Evolutionary conservation across 1,284 basidiomycete species (phyloP), one percentile per base, ranked within the genome.

Genomic region (Ustilago xerochloae): DNA sequence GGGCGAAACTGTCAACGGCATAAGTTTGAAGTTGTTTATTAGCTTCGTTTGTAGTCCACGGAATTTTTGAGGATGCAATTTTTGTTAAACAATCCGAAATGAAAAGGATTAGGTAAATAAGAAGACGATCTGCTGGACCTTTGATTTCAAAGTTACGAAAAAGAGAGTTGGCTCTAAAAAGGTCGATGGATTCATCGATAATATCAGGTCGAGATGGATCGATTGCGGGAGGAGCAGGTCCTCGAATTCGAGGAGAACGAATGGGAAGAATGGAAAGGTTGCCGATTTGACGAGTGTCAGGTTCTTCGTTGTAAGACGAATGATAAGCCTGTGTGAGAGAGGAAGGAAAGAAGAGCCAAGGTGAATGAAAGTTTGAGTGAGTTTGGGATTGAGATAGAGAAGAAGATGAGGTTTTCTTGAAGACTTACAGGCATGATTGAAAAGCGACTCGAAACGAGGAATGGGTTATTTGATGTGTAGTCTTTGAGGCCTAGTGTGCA

Each of bases 111-210:
- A 99, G 90, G 85, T 99, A 91, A 87, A 99, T 99, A 81, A 99
- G 89, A n/a, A 80, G 90, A 57, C 97, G 91, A 87, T 99, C 97
- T 48, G 95, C 96, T 54, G 93, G 91, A 26, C 97, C 82, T 86
- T 98, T 97, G 90, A 99, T 99, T 88, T 99, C 97, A 84, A 99
- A 99, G 88, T 99, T 99, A 83, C 97, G 92, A 87, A 99, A 99
- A 69, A 99, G 91, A 47, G 94, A 97, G 87, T 99, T 99, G 83
- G 97, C 95, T 52, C 97, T 92, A 87, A 99, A 99, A 62, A 99
- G 90, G 86, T 97, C 93, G 56, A 99, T 88, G 4, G 94, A 91
- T 87, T 99, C 97, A 85, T 98, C 95, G 76, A 99, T 89, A 79
- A 99, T 94, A 85, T 99, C 97, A 39, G 90, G 88, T 69, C 90